phyloP scores from a whole-genome alignment of 2,329 filamentous ascomycete genomes.

The Tolypocladium endophyticum region DNA sequence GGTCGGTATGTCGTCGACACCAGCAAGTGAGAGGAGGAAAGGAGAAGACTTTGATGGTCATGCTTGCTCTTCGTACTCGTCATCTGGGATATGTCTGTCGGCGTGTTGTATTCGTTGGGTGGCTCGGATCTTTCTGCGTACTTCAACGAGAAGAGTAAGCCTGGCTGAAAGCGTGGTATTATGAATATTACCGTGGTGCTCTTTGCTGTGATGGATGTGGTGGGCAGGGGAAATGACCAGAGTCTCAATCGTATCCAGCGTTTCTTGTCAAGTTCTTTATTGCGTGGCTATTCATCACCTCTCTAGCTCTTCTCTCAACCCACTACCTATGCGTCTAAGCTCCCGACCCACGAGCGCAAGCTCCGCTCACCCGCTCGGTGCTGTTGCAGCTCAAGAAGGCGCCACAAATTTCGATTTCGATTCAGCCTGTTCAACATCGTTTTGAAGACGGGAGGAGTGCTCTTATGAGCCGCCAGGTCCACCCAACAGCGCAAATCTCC shows the following conservation, averaged over 20 bases:
- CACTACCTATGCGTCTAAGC: not conserved
- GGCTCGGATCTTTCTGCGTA: not conserved
- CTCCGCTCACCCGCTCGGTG: not conserved
- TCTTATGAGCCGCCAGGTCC: constrained; percentile 71
- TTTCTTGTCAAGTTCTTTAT: not conserved
- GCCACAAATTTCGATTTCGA: not conserved
- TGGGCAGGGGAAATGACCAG: not conserved
- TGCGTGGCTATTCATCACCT: not conserved
- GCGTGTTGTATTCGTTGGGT: not conserved
- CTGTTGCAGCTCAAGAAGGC: not conserved
- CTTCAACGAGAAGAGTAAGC: too few species aligned
- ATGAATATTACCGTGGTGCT: too few species aligned
- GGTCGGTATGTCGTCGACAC: constrained; percentile 74
- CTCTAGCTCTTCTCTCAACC: not conserved
- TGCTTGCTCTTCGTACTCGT: not conserved
- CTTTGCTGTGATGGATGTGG: not conserved
- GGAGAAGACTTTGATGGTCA: not conserved
- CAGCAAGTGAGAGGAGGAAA: constrained; percentile 35
- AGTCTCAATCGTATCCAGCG: not conserved
- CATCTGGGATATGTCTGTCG: not conserved
- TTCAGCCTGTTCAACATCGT: too few species aligned
- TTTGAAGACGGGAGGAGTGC: not conserved
- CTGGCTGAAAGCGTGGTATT: too few species aligned
- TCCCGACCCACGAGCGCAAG: not conserved
- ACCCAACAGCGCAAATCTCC: constrained; percentile 86